Conservation (phyloP, 192 early-diverging fungal genomes). For the Oehlia diaphana region DNA sequence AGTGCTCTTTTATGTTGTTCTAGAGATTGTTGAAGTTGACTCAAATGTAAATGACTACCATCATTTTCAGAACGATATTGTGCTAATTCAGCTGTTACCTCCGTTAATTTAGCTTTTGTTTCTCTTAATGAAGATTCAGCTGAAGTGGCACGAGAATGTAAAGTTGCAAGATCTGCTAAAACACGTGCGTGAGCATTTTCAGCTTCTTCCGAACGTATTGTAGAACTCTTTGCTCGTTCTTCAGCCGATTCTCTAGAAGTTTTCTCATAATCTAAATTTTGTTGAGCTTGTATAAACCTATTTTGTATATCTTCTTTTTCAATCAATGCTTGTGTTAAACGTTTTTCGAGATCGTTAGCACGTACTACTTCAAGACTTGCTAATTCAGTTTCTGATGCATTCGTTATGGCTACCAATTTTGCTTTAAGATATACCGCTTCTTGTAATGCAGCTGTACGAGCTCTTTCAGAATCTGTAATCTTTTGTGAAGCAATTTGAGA, state of each 20-base stretch:
- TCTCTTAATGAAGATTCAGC: conserved; percentile 46
- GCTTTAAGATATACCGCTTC: conserved; percentile 56
- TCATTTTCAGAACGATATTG: conserved; percentile 38
- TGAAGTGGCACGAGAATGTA: conserved; percentile 41
- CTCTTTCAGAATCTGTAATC: conserved; percentile 47
- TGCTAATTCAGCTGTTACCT: conserved; percentile 36
- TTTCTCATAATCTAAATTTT: conserved; percentile 44
- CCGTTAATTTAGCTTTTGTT: conserved; percentile 33
- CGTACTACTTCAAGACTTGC: conserved; percentile 43
- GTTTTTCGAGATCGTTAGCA: conserved; percentile 42
- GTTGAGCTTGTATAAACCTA: conserved; percentile 44
- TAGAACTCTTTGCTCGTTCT: conserved; percentile 39
- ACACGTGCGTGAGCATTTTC: conserved; percentile 48
- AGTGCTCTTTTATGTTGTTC: conserved; percentile 45
- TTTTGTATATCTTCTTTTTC: conserved; percentile 40
- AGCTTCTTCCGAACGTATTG: conserved; percentile 43
- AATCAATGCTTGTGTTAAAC: conserved; percentile 38
- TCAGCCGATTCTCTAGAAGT: conserved; percentile 43
- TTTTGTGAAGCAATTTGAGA: conserved; percentile 47
- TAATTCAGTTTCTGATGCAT: conserved; percentile 35
- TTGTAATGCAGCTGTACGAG: conserved; percentile 51
- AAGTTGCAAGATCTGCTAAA: conserved; percentile 38
- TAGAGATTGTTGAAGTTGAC: conserved; percentile 35
- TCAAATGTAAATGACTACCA: conserved; percentile 30
- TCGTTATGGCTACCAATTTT: conserved; percentile 44